phyloP scores from a whole-genome alignment of 345 rosid species.

The Camelina sativa region DNA sequence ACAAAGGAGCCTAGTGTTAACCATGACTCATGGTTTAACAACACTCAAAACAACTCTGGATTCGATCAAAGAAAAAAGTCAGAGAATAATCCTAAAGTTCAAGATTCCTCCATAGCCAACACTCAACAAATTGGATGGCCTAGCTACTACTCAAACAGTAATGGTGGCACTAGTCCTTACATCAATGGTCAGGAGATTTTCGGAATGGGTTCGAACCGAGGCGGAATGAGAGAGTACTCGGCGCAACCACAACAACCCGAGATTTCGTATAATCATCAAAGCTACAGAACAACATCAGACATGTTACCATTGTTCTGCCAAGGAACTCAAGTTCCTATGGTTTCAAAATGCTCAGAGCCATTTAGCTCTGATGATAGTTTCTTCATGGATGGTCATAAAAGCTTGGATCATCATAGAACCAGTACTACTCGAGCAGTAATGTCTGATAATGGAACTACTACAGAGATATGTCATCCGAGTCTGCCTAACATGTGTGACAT shows the following conservation, averaged over 20 bases:
- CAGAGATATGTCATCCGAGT: constrained; percentile 23
- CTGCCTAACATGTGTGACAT: constrained; percentile 47
- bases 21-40: constrained; percentile 26
- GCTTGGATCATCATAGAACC: constrained; percentile 37
- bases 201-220: constrained; percentile 2
- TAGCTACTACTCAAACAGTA: constrained; percentile 21
- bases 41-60: not conserved
- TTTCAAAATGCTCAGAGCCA: constrained; percentile 37
- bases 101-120: constrained; percentile 24
- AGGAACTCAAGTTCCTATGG: constrained; percentile 27
- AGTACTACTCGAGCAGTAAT: constrained; percentile 17
- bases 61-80: constrained; percentile 5
- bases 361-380: constrained; percentile 44
- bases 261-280: not conserved
- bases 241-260: not conserved
- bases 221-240: constrained; percentile 14
- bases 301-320: constrained; percentile 36
- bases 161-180: constrained; percentile 25
- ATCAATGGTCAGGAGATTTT: constrained; percentile 20
- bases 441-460: constrained; percentile 22
- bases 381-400: constrained; percentile 35
- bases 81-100: not conserved
- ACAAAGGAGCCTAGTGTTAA: constrained; percentile 6
- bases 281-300: constrained; percentile 9
- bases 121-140: constrained; percentile 35